Conservation (phyloP, 2,329 filamentous ascomycete species). For the Exophiala mesophila region DNA sequence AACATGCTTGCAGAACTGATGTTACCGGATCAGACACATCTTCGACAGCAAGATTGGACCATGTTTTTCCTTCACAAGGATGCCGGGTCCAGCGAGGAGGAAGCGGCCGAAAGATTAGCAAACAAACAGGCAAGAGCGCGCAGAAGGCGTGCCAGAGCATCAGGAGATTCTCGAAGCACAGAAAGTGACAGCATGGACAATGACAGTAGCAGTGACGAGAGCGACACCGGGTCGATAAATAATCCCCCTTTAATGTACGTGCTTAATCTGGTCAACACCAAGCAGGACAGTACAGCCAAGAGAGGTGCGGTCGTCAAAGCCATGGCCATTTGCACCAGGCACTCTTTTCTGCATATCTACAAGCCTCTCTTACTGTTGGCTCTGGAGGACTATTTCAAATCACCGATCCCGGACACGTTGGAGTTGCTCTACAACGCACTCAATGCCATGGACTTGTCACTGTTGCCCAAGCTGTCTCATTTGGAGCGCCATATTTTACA, state of each 20-base stretch:
- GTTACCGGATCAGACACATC: constrained; percentile 94
- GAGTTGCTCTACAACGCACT: constrained; percentile 85
- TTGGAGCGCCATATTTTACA: constrained; percentile 84
- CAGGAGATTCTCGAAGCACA: constrained; percentile 39
- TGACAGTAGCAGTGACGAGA: constrained; percentile 45
- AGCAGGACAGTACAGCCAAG: constrained; percentile 64
- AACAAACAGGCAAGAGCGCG: constrained; percentile 39
- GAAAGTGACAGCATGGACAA: constrained; percentile 40
- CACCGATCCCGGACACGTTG: constrained; percentile 80
- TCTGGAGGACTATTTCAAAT: constrained; percentile 94
- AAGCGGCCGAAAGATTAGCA: constrained; percentile 51
- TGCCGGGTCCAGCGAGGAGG: constrained; percentile 73
- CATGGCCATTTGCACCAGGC: constrained; percentile 97
- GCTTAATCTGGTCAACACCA: constrained; percentile 94
- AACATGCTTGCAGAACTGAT: constrained; percentile 98
- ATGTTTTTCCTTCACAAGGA: constrained; percentile 99
- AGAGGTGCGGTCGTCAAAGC: constrained; percentile 93
- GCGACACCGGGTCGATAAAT: constrained; percentile 66
- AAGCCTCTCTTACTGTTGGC: constrained; percentile 91
- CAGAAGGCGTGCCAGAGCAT: constrained; percentile 35
- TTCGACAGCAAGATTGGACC: constrained; percentile 95
- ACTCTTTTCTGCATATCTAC: constrained; percentile 98
- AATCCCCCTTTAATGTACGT: constrained; percentile 95
- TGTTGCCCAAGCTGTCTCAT: constrained; percentile 79
- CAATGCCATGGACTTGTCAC: constrained; percentile 92